Evolutionary conservation across 1,139 yeast genomes (phyloP), one percentile per base, ranked within the genome.

Genomic region (Keqinozyma sinolaborantium): DNA sequence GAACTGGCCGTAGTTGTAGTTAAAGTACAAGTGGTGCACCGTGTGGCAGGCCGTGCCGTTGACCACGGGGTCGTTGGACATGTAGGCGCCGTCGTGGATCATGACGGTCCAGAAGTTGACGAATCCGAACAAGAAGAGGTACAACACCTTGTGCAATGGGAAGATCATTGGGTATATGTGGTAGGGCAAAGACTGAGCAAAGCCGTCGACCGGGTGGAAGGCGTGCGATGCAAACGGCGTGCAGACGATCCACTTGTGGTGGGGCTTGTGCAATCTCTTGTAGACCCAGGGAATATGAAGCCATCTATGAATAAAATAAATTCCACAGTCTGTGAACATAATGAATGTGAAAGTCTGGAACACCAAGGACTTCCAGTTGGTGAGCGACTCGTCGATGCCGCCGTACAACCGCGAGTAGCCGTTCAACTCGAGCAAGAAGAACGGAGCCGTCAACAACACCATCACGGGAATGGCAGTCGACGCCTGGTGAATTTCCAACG

Each of bases 31-130:
- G 56, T 92, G 98, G 62, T 92, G 98, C 31, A 92, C 80, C 4
- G 98, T 90, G 63, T 92, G 98, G 63, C 97, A 90, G 4, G 98
- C 98, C 18, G 97, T 90, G 48, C 98, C 98, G 59, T 92, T 92
- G 42, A 92, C 84, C 37, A 87, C 76, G 5, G 97, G 96, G 58
- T 88, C 95, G 57, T 86, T 84, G 30, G 96, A 83, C 68, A 92
- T 60, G 59, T 88, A 94, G 54, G 88, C 94, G 41, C 98, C 98
- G 57, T 92, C 98, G 60, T 92, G 98, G 55, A 92, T 92, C 95
- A 90, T 83, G 26, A 92, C 95, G 4, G 98, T 87, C 98, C 98
- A 92, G 55, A 92, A 80, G 61, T 94, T 92, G 46, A 92, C 96
- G 61, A 88, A 82, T 0, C 92, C 79, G 66, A 92, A 92, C 44